A percentile compares a stretch with the other conserved stretches of the same genome.
Conservation (phyloP, 1,139 yeast genomes). For the Pneumocystis canis region DNA sequence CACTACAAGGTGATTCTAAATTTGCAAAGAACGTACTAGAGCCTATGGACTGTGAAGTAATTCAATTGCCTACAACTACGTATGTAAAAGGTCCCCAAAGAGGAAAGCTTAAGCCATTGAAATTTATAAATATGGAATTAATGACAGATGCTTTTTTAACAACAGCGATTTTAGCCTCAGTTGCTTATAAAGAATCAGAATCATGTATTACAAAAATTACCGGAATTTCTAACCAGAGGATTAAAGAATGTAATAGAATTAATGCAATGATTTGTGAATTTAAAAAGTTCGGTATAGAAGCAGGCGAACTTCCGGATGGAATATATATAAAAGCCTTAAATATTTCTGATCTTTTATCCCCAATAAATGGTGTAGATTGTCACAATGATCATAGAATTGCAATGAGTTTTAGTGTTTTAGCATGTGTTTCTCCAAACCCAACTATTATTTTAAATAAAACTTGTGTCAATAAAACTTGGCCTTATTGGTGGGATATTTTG, state of each 20-base stretch:
- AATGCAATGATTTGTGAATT: conserved; percentile 85
- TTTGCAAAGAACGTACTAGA: conserved; percentile 83
- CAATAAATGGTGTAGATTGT: conserved; percentile 45
- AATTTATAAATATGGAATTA: conserved; percentile 90
- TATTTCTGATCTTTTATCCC: conserved; percentile 25
- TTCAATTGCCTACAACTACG: conserved; percentile 69
- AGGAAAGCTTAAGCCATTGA: conserved; percentile 54
- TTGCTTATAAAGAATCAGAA: conserved; percentile 35
- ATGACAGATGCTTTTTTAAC: conserved; percentile 98
- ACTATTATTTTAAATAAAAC: conserved; percentile 72
- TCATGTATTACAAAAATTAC: conserved; percentile 56
- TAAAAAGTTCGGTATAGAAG: conserved; percentile 72
- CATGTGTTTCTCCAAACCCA: conserved; percentile 38
- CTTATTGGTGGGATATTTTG: conserved; percentile 98
- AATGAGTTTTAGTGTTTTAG: conserved; percentile 84
- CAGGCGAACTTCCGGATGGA: conserved; percentile 74
- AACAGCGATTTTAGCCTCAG: conserved; percentile 92
- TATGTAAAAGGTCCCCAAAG: conserved; percentile 79
- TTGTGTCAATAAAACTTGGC: conserved; percentile 97
- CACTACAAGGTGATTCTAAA: conserved; percentile 93
- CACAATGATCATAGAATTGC: conserved; percentile 98
- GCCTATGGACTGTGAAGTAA: conserved; percentile 91
- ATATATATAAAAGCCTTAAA: conserved; percentile 58
- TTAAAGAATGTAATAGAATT: conserved; percentile 91
- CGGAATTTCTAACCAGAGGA: conserved; percentile 96